phyloP scores from a whole-genome alignment of 78 protist genomes.

The Acrasis kona region DNA sequence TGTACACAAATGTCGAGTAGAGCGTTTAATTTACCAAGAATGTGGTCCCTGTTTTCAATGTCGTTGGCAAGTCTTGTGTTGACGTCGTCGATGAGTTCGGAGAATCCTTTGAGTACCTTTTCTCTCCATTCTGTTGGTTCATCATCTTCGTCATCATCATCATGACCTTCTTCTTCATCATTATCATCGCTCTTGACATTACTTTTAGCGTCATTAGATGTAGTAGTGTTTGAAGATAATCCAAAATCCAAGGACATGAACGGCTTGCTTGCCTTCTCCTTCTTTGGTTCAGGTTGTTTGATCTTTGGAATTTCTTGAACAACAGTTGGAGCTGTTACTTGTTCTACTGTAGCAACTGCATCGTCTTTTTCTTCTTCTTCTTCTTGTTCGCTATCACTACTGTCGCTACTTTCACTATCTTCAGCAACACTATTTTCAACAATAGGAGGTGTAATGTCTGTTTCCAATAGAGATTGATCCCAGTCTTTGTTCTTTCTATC shows the following conservation, averaged over 20 bases:
- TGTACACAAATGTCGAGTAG: not conserved
- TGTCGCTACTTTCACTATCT: not conserved
- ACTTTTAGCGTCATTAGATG: not conserved
- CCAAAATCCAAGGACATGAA: not conserved
- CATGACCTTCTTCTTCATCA: not conserved
- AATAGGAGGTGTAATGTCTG: not conserved
- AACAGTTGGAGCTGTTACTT: no score
- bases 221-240: not conserved
- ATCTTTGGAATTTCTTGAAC: no score
- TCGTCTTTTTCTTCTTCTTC: constrained; percentile 1
- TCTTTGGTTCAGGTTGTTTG: not conserved
- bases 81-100: not conserved
- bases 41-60: not conserved
- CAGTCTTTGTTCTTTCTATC: not conserved
- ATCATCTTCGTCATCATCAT: constrained; percentile 1
- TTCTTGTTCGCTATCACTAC: not conserved
- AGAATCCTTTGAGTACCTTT: not conserved
- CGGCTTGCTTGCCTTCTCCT: not conserved
- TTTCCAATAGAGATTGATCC: not conserved
- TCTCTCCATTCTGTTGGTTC: not conserved
- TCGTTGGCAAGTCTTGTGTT: not conserved
- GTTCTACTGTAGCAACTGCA: not conserved
- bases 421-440: not conserved
- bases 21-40: not conserved
- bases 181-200: constrained; percentile 4